Evolutionary conservation across 2,329 filamentous ascomycete genomes (phyloP), one percentile per base, ranked within the genome.

Genomic region (Ceratocystis variospora): DNA sequence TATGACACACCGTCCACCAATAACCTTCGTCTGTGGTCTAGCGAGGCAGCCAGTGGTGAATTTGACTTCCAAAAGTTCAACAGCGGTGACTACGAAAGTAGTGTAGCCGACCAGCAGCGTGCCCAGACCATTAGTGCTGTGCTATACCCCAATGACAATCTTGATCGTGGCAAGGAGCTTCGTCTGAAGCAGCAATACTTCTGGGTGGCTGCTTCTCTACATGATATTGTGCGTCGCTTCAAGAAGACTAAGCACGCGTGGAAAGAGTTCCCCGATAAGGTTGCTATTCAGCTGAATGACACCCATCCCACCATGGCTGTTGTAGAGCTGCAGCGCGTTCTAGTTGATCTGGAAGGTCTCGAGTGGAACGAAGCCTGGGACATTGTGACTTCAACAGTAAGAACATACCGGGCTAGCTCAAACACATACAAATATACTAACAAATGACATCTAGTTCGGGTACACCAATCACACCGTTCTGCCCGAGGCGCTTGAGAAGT

Each of bases 1-100:
- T 97, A 91, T 74, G 86, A 85, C 69, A 99, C 94, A 0, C 80
- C 85, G 6, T 93, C 92, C 10, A 96, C 92, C 71, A 99, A 99
- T 80, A 99, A 99, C 77, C 81, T 99, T 69, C 88, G 94, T 68
- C 81, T 99, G 48, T 99, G 94, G 94, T 96, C 91, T 57, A 96
- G 91, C 80, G 96, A 96, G 78, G 93, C 94, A 55, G 92, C 92
- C 59, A 93, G 90, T 71, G 94, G 94, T 70, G 94, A 99, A 76
- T 99, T 99, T 70, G 93, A 99, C 78, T 99, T 99, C 78, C 93
- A 96, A 73, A 97, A 97, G 76, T 99, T 99, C 85, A 99, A 99
- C 78, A 94, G 83, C 68, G 94, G 94, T 69, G 92, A 99, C 72
- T 99, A 99, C 74, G 94, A 99, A 78, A 94, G 89, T 78, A 95